Percentiles rank a stretch among this genome's conserved stretches.
phyloP scores from a whole-genome alignment of 345 rosid genomes.

The Leavenworthia alabamica region DNA sequence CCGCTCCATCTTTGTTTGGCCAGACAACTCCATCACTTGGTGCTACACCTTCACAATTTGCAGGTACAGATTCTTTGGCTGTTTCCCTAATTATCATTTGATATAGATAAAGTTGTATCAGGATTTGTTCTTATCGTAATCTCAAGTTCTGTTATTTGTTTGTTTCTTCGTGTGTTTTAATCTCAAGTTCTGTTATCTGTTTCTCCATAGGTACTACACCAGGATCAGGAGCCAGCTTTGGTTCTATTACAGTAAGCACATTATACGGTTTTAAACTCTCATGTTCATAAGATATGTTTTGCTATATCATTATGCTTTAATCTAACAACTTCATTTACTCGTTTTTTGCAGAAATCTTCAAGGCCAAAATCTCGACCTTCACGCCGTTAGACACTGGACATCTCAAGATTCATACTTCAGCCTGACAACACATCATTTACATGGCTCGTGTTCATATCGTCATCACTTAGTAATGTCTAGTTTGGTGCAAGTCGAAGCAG shows the following conservation, averaged over 20 bases:
- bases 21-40: conserved; percentile 54
- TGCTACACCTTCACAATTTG: conserved; percentile 39
- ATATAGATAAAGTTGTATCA: neutral
- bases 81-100: neutral
- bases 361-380: conserved; percentile 74
- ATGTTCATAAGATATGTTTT: conserved; percentile 1
- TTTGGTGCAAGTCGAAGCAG: conserved; percentile 7
- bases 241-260: conserved; percentile 62
- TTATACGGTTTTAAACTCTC: neutral
- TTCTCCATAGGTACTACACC: conserved; percentile 47
- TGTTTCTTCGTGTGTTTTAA: neutral
- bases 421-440: neutral
- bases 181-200: conserved; percentile 1
- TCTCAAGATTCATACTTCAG: neutral
- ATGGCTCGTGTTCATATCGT: conserved; percentile 3
- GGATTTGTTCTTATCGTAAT: neutral
- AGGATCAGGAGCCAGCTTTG: conserved; percentile 83
- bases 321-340: neutral
- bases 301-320: neutral
- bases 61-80: conserved; percentile 4
- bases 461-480: conserved; percentile 2
- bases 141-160: neutral
- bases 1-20: conserved; percentile 42
- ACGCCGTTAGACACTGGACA: conserved; percentile 48
- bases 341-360: conserved; percentile 55